Evolutionary conservation across 208 protist genomes (phyloP), one percentile per base, ranked within the genome.

Genomic region (Acanthamoeba sp.): DNA sequence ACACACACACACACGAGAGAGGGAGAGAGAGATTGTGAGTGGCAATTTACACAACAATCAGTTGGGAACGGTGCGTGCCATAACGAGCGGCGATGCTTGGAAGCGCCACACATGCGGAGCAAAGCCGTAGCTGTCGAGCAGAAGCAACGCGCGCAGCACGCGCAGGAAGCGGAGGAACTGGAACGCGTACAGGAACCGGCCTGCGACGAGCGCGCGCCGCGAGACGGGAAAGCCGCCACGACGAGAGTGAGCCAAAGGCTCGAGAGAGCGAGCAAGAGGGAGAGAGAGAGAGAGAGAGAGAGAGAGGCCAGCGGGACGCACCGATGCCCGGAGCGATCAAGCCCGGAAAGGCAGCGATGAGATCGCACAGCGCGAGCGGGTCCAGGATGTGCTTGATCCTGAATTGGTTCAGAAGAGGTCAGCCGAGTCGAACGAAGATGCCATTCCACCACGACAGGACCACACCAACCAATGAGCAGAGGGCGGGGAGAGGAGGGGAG

Each of bases 101-200:
- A 34, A 91, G n/a, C 16, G 20, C 55, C 32, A 71, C 20, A 91
- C 29, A 4, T 29, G 48, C 5, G 57, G 57, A 4, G 57, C 36
- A 36, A 91, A 62, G 7, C 85, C 85, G 42, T 91, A 91, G 57
- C 57, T 71, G 12, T 71, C 55, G 59, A 91, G 85, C n/a, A 71
- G 57, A 10, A 91, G 34, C 24, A 91, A 34, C 0, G 85, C 85
- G 5, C 48, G 85, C 16, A 73, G 59, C 1, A 91, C 27, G 16
- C 85, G 85, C 16, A 91, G 36, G 55, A 91, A 91, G 12, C 85
- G 85, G 27, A 91, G 52, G 85, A 91, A 91, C n/a, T 73, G 85
- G 55, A 91, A 91, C 1, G 55, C 50, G 59, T 91, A 91, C 9
- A 91, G 36, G n/a, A 38, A 91, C 18, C 59, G 85, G 14, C 78